These are phyloP conservation scores for Exsudoporus floridanus DNA, from an alignment of 1,284 basidiomycete species.

Conservation along the genomic window DNA sequence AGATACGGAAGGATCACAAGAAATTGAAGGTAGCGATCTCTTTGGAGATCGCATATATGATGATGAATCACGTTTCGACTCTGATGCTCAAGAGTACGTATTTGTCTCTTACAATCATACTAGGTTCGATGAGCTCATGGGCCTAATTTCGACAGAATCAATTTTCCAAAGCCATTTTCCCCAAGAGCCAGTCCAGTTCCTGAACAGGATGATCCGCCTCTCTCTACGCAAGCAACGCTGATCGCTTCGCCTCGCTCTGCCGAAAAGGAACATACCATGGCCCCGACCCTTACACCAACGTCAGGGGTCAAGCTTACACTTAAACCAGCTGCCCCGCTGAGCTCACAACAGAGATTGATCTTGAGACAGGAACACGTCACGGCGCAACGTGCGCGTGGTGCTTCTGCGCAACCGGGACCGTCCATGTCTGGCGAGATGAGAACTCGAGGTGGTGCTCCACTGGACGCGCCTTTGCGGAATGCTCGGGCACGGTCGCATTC, in stretches of 20 bases:
- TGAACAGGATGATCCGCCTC: conserved; percentile 4
- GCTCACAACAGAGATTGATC: conserved; percentile 13
- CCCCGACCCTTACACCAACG: not conserved
- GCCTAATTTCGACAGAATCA: not conserved
- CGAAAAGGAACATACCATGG: not conserved
- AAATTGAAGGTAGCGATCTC: conserved; percentile 21
- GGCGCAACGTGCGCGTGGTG: conserved; percentile 5
- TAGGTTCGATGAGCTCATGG: not conserved
- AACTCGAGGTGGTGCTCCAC: not conserved
- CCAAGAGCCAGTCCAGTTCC: not conserved
- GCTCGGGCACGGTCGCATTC: conserved; percentile 27
- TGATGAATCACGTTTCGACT: not conserved
- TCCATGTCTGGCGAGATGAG: conserved; percentile 1
- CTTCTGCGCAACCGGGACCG: conserved; percentile 16
- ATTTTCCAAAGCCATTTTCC: conserved; percentile 1
- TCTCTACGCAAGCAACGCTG: conserved; percentile 28
- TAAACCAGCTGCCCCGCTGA: not conserved
- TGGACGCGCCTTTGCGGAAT: conserved; percentile 15
- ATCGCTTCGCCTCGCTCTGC: conserved; percentile 18
- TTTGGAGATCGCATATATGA: conserved; percentile 23
- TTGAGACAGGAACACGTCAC: not conserved
- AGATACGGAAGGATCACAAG: conserved; percentile 1
- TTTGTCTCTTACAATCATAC: not conserved
- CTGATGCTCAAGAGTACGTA: conserved; percentile 15
- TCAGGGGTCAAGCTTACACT: not conserved